Evolutionary conservation across 2,329 filamentous ascomycete species (phyloP).

Genomic region (Aspergillus ochraceus): DNA sequence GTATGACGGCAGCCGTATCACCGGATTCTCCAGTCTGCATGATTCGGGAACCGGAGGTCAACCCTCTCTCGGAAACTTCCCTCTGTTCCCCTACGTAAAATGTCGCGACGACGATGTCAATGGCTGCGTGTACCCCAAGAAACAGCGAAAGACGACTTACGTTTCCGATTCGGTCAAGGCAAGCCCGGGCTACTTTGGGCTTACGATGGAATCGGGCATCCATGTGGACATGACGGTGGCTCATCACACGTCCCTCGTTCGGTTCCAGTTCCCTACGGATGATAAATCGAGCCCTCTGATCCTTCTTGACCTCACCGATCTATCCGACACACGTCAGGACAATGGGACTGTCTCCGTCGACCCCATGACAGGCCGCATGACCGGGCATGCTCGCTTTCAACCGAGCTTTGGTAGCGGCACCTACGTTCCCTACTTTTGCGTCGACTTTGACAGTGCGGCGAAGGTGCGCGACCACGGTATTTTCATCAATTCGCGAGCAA

Average conservation of each 20-base stretch:
- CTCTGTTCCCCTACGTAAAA: constrained; percentile 65
- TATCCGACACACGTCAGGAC: constrained; percentile 60
- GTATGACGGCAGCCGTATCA: constrained; percentile 51
- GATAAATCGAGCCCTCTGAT: constrained; percentile 55
- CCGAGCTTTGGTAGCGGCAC: constrained; percentile 65
- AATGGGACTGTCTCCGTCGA: constrained; percentile 63
- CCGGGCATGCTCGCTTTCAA: constrained; percentile 59
- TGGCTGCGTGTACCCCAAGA: constrained; percentile 61
- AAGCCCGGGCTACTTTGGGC: constrained; percentile 64
- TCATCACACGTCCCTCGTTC: constrained; percentile 64
- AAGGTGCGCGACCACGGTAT: constrained; percentile 60
- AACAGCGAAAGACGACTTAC: constrained; percentile 50
- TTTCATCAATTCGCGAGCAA: constrained; percentile 62
- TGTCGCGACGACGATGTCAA: constrained; percentile 63
- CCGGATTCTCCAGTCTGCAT: constrained; percentile 53
- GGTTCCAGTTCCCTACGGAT: constrained; percentile 59
- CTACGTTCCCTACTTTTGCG: constrained; percentile 65
- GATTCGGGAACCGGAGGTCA: constrained; percentile 52
- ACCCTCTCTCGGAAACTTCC: constrained; percentile 71
- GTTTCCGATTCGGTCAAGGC: constrained; percentile 55
- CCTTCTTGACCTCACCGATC: constrained; percentile 63
- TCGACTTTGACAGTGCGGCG: constrained; percentile 60
- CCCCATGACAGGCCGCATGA: constrained; percentile 58
- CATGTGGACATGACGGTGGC: constrained; percentile 66
- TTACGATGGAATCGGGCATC: constrained; percentile 59